Conservation (phyloP, 768 basidiomycete species). For the Lanmaoa pseudosensibilis region DNA sequence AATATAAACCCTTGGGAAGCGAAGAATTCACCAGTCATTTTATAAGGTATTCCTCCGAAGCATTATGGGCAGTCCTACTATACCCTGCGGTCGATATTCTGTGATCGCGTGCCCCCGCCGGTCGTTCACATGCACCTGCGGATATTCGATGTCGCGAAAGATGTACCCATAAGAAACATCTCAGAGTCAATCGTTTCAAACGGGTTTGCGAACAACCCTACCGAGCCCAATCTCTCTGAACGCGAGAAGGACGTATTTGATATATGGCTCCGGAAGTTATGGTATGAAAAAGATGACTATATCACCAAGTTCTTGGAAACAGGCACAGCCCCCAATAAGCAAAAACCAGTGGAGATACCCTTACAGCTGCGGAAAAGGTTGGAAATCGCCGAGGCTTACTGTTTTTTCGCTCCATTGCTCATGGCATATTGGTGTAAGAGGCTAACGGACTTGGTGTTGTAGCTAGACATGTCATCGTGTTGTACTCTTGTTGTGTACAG, state of each 20-base stretch:
- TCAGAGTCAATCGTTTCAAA: constrained; percentile 34
- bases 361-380: constrained; percentile 50
- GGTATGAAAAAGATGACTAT: constrained; percentile 81
- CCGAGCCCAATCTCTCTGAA: constrained; percentile 52
- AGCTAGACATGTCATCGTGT: constrained; percentile 4
- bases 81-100: constrained; percentile 86
- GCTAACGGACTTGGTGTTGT: constrained; percentile 28
- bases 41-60: constrained; percentile 68
- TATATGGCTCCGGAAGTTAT: constrained; percentile 75
- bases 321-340: constrained; percentile 42
- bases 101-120: constrained; percentile 78
- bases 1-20: neutral
- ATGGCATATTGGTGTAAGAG: constrained; percentile 50
- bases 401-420: constrained; percentile 64
- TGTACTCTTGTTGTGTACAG: constrained; percentile 10
- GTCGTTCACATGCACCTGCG: constrained; percentile 85
- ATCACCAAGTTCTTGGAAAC: constrained; percentile 65
- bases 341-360: constrained; percentile 52
- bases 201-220: constrained; percentile 29
- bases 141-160: constrained; percentile 63
- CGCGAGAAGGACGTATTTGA: constrained; percentile 72
- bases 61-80: constrained; percentile 89
- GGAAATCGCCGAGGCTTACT: constrained; percentile 68
- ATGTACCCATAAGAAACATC: constrained; percentile 70
- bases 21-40: neutral